Percentiles rank a stretch among this genome's conserved stretches.
Conservation (phyloP, 164 flowering plant genomes). For the Hamamelis virginiana region DNA sequence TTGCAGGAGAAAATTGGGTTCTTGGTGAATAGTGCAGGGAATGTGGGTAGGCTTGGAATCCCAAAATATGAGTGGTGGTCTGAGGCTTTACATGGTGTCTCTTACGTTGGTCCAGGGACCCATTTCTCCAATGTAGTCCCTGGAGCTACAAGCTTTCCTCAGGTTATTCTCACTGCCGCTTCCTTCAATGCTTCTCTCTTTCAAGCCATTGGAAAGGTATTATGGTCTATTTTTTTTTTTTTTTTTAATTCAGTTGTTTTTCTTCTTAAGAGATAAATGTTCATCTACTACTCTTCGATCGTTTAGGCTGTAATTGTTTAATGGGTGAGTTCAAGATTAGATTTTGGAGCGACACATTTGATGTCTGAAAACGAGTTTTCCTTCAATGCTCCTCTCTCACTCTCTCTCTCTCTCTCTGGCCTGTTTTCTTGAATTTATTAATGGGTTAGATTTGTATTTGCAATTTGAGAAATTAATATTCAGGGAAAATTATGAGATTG, state of each 20-base stretch:
- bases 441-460: no score
- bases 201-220: conserved; percentile 89
- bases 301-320: neutral
- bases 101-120: conserved; percentile 80
- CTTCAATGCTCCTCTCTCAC: no score
- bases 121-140: conserved; percentile 65
- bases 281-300: neutral
- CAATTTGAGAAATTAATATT: no score
- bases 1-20: conserved; percentile 76
- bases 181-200: conserved; percentile 78
- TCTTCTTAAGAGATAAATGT: neutral
- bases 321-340: neutral
- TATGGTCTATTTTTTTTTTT: neutral
- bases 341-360: no score
- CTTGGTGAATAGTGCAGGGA: conserved; percentile 53
- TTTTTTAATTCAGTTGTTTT: neutral
- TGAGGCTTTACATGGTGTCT: conserved; percentile 97
- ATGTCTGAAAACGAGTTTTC: no score
- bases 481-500: no score
- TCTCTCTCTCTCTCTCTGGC: no score
- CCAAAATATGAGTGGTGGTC: conserved; percentile 99
- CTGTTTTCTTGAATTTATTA: no score
- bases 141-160: conserved; percentile 95
- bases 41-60: conserved; percentile 75
- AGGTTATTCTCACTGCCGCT: conserved; percentile 81